Conservation (phyloP, 495 filamentous ascomycete species). For the Lepraria neglecta region DNA sequence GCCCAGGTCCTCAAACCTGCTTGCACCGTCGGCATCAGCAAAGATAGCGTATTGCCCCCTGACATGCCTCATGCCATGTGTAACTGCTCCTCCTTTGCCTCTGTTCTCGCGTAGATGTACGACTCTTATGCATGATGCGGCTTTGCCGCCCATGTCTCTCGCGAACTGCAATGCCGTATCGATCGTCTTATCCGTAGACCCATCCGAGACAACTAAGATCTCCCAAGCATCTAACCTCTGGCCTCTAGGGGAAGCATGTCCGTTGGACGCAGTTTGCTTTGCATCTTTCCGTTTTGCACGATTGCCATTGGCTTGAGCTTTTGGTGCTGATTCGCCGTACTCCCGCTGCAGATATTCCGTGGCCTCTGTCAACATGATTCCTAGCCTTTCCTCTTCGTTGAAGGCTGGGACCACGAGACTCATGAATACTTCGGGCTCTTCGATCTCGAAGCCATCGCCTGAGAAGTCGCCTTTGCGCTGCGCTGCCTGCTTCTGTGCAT, state of each 20-base stretch:
- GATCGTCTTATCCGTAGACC: conserved; percentile 78
- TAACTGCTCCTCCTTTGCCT: conserved; percentile 92
- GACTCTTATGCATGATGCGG: conserved; percentile 68
- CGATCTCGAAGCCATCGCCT: conserved; percentile 41
- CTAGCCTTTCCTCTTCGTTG: conserved; percentile 81
- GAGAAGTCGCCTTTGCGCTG: conserved; percentile 32
- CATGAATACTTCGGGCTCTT: conserved; percentile 58
- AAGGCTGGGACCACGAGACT: conserved; percentile 91
- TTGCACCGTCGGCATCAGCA: conserved; percentile 93
- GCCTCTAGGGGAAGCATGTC: conserved; percentile 11
- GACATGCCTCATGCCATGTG: conserved; percentile 88
- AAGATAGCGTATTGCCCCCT: conserved; percentile 86
- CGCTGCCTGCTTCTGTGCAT: conserved; percentile 44
- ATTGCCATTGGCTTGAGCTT: conserved; percentile 21
- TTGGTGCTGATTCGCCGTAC: conserved; percentile 52
- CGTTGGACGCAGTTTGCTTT: conserved; percentile 25
- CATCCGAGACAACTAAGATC: conserved; percentile 90
- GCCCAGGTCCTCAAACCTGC: conserved; percentile 71
- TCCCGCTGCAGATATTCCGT: conserved; percentile 71
- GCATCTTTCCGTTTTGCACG: conserved; percentile 11
- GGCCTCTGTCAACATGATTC: conserved; percentile 82
- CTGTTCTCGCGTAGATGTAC: conserved; percentile 71
- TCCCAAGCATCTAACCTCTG: conserved; percentile 65
- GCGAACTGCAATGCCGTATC: conserved; percentile 75
- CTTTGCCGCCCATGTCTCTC: conserved; percentile 40